Conservation (phyloP, 306 rosid genomes). For the Hippophae gyantsensis region DNA sequence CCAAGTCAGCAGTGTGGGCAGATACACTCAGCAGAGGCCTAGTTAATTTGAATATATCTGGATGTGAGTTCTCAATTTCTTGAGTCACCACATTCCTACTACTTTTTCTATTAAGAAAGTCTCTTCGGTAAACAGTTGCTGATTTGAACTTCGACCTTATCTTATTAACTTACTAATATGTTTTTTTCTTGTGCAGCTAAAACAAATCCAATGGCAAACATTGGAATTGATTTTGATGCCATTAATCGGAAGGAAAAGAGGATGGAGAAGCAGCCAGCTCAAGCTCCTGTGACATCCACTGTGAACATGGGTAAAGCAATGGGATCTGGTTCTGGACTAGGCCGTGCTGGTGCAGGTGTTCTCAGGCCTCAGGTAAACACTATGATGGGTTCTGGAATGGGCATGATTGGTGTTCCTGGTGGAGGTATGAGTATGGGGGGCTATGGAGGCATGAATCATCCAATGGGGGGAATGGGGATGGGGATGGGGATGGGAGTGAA, state of each 20-base stretch:
- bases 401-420: slow-evolving; percentile 29
- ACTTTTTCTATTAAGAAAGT: neutral
- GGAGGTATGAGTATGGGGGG: slow-evolving; percentile 36
- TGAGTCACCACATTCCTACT: neutral
- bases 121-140: too few relatives aligned
- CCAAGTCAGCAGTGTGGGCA: slow-evolving; percentile 95
- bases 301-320: slow-evolving; percentile 93
- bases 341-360: slow-evolving; percentile 67
- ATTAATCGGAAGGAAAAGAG: slow-evolving; percentile 92
- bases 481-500: slow-evolving; percentile 24
- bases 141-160: neutral
- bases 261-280: slow-evolving; percentile 70
- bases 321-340: slow-evolving; percentile 97
- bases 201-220: slow-evolving; percentile 72
- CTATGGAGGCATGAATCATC: slow-evolving; percentile 20
- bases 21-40: slow-evolving; percentile 94
- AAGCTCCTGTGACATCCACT: slow-evolving; percentile 54
- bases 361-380: slow-evolving; percentile 47
- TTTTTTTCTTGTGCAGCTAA: slow-evolving; percentile 57
- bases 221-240: slow-evolving; percentile 90
- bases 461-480: slow-evolving; percentile 16
- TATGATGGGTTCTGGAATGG: slow-evolving; percentile 66
- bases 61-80: slow-evolving; percentile 49
- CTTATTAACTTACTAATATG: neutral
- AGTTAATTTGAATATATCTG: slow-evolving; percentile 90